A percentile compares a stretch with the other conserved stretches of the same genome.
Conservation (phyloP, 306 rosid genomes). For the Parietaria judaica region DNA sequence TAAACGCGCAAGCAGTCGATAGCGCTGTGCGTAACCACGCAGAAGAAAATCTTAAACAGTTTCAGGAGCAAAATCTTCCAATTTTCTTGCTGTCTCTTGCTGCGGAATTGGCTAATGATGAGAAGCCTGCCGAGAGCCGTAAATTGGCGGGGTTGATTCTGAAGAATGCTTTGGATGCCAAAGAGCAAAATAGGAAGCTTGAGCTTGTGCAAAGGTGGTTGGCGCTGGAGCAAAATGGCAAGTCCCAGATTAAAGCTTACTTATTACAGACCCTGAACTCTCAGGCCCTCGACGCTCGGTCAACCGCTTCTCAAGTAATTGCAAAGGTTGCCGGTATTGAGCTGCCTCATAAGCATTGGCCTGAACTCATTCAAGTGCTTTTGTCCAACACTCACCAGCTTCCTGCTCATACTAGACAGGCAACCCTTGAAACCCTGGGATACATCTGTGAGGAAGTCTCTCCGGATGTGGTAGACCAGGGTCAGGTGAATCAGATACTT, state of each 20-base stretch:
- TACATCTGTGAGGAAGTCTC: slow-evolving; percentile 92
- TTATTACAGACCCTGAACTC: slow-evolving; percentile 73
- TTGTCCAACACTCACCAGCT: slow-evolving; percentile 68
- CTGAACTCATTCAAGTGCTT: slow-evolving; percentile 67
- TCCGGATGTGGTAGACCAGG: slow-evolving; percentile 59
- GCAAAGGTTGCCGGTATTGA: slow-evolving; percentile 92
- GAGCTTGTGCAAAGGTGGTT: slow-evolving; percentile 84
- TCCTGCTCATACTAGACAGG: slow-evolving; percentile 69
- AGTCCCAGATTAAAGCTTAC: slow-evolving; percentile 62
- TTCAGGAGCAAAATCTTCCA: slow-evolving; percentile 89
- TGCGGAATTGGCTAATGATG: slow-evolving; percentile 81
- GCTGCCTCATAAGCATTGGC: slow-evolving; percentile 90
- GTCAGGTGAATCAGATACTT: slow-evolving; percentile 73
- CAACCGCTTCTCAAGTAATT: slow-evolving; percentile 86
- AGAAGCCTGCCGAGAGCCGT: slow-evolving; percentile 82
- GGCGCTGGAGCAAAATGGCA: slow-evolving; percentile 49
- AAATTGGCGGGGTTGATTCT: slow-evolving; percentile 76
- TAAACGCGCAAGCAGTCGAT: slow-evolving; percentile 91
- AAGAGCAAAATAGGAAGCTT: slow-evolving; percentile 76
- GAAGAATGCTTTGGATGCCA: slow-evolving; percentile 91
- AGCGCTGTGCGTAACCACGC: slow-evolving; percentile 66
- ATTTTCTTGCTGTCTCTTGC: slow-evolving; percentile 81
- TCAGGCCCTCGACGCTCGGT: slow-evolving; percentile 63
- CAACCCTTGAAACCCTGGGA: slow-evolving; percentile 91
- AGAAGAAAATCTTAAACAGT: slow-evolving; percentile 70